Conservation (phyloP, 2,329 filamentous ascomycete species). For the Westerdykella sp. region DNA sequence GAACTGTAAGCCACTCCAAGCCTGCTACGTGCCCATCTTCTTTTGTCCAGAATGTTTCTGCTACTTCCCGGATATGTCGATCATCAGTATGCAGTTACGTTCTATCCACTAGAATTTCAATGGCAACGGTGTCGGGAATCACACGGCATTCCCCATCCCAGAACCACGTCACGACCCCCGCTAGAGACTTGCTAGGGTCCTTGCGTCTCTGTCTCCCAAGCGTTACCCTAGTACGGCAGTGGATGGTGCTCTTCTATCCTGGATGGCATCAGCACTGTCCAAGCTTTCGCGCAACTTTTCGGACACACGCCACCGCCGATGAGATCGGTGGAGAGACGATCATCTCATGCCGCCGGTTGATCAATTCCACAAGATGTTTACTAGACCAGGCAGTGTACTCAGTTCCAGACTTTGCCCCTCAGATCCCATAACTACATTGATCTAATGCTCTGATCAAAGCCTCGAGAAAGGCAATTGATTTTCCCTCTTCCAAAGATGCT, state of each 20-base stretch:
- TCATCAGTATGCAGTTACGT: not conserved
- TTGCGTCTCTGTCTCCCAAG: slow-evolving; percentile 1
- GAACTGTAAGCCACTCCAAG: no score
- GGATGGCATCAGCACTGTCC: slow-evolving; percentile 7
- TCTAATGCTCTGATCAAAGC: slow-evolving; percentile 15
- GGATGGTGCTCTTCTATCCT: slow-evolving; percentile 1
- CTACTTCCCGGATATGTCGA: not conserved
- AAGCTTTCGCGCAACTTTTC: slow-evolving; percentile 9
- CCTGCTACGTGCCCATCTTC: no score
- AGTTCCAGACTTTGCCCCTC: slow-evolving; percentile 11
- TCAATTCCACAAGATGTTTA: slow-evolving; percentile 5
- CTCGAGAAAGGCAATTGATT: slow-evolving; percentile 15
- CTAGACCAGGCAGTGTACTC: not conserved
- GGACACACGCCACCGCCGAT: slow-evolving; percentile 13
- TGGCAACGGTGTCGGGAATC: slow-evolving; percentile 10
- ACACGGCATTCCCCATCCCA: slow-evolving; percentile 3
- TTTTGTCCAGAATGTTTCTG: not conserved
- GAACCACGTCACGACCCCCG: slow-evolving; percentile 6
- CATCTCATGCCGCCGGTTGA: slow-evolving; percentile 18
- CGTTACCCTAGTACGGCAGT: slow-evolving; percentile 1
- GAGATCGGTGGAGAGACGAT: slow-evolving; percentile 12
- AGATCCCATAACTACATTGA: slow-evolving; percentile 11
- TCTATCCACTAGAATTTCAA: slow-evolving; percentile 4
- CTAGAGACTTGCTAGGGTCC: slow-evolving; percentile 1
- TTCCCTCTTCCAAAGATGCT: slow-evolving; percentile 17